Conservation (phyloP, 352 stramenopile genomes). For the Phytophthora pini region DNA sequence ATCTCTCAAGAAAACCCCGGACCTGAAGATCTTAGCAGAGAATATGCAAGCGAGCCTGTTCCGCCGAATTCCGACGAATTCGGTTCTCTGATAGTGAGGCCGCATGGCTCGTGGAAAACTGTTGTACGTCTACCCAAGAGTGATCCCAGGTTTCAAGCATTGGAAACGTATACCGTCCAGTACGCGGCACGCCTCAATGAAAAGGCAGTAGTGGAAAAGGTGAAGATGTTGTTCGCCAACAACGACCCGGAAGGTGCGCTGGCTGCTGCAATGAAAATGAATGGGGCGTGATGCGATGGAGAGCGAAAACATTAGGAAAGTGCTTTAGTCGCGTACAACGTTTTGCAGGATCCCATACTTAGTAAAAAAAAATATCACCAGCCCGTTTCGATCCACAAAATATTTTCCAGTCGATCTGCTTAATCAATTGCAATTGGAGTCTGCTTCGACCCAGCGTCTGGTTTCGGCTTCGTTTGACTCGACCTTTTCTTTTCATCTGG, state of each 20-base stretch:
- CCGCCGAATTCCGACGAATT: background rate
- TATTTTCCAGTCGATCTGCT: background rate
- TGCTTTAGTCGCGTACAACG: too few relatives aligned
- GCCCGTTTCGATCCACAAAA: too few relatives aligned
- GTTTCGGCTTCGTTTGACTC: slow-evolving; percentile 4
- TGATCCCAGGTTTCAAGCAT: background rate
- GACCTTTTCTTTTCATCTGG: slow-evolving; percentile 22
- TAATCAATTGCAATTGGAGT: slow-evolving; percentile 30
- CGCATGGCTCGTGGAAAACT: background rate
- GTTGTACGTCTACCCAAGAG: background rate
- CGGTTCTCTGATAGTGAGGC: background rate
- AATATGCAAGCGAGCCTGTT: background rate
- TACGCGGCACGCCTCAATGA: background rate
- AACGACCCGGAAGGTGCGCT: background rate
- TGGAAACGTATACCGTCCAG: background rate
- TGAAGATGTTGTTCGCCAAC: slow-evolving; percentile 3
- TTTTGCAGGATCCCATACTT: too few relatives aligned
- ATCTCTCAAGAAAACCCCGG: background rate
- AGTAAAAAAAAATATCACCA: too few relatives aligned
- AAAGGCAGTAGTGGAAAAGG: background rate
- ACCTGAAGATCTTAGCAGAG: background rate
- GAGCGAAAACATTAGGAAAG: too few relatives aligned
- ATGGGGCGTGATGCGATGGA: too few relatives aligned
- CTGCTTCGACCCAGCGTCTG: slow-evolving; percentile 9
- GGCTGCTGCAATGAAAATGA: background rate